These are phyloP conservation scores for Biscogniauxia sp. DNA, from an alignment of 2,329 filamentous ascomycete genomes.

Conservation along the genomic window DNA sequence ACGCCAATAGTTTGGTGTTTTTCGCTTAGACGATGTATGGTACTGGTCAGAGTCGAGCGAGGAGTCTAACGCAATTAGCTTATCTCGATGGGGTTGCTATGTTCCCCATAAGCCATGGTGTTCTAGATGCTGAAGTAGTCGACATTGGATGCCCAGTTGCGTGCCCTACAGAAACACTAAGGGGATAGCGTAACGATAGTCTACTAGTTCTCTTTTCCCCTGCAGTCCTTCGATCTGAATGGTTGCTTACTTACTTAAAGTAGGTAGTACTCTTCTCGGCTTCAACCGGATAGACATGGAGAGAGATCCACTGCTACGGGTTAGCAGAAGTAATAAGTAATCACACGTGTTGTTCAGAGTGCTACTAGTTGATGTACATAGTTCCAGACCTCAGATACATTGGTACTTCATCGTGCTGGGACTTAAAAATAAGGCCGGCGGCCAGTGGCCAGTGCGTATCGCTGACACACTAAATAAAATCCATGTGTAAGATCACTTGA, in stretches of 20 bases:
- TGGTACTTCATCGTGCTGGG: too few relatives aligned
- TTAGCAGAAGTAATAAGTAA: neutral
- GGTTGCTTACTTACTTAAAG: too few relatives aligned
- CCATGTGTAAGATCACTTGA: too few relatives aligned
- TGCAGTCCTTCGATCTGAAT: neutral
- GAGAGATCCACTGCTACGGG: neutral
- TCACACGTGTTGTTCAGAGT: neutral
- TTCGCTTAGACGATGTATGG: neutral
- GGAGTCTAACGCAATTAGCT: neutral
- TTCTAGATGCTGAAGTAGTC: neutral
- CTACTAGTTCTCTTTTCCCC: neutral
- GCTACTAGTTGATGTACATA: too few relatives aligned
- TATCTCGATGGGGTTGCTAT: neutral
- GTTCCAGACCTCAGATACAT: neutral
- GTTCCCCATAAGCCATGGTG: neutral
- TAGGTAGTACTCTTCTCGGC: neutral
- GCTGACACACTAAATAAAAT: too few relatives aligned
- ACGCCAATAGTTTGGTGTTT: neutral
- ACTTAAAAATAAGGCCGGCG: too few relatives aligned
- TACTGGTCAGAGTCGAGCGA: neutral
- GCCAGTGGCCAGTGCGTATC: too few relatives aligned
- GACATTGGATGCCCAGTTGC: neutral
- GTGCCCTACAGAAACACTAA: neutral
- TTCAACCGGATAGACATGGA: neutral
- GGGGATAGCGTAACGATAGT: neutral